These are phyloP conservation scores for Colletotrichum siamense DNA, from an alignment of 2,329 filamentous ascomycete genomes.

Conservation along the genomic window DNA sequence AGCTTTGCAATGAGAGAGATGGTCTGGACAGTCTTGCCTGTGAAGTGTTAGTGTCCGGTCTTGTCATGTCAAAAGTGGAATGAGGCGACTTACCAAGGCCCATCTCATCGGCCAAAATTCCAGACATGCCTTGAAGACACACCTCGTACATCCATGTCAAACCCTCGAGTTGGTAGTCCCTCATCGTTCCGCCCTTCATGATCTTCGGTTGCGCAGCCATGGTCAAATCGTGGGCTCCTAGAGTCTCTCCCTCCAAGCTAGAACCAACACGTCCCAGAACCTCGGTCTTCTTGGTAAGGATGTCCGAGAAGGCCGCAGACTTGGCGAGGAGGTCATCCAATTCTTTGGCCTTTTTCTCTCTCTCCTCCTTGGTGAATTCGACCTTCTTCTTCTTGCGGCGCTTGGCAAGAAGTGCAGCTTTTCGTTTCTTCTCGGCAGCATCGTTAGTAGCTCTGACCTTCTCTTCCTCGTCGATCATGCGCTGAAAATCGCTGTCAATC, in stretches of 20 bases:
- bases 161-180: constrained; percentile 92
- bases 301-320: constrained; percentile 66
- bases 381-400: constrained; percentile 51
- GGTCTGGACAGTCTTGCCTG: constrained; percentile 89
- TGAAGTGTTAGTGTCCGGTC: not conserved
- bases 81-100: constrained; percentile 63
- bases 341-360: constrained; percentile 63
- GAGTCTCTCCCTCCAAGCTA: constrained; percentile 61
- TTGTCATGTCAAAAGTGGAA: not conserved
- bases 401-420: constrained; percentile 44
- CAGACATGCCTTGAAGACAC: constrained; percentile 81
- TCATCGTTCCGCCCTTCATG: constrained; percentile 87
- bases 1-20: constrained; percentile 88
- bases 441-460: constrained; percentile 41
- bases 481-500: constrained; percentile 26
- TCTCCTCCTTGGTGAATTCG: constrained; percentile 54
- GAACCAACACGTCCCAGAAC: constrained; percentile 67
- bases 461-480: constrained; percentile 41
- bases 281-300: constrained; percentile 68
- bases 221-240: constrained; percentile 71
- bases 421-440: constrained; percentile 53
- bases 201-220: constrained; percentile 87
- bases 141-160: constrained; percentile 94
- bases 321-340: constrained; percentile 65
- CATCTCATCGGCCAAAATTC: constrained; percentile 95